Evolutionary conservation across 2,329 filamentous ascomycete genomes (phyloP).

Genomic region (Byssoonygena ceratinophila): DNA sequence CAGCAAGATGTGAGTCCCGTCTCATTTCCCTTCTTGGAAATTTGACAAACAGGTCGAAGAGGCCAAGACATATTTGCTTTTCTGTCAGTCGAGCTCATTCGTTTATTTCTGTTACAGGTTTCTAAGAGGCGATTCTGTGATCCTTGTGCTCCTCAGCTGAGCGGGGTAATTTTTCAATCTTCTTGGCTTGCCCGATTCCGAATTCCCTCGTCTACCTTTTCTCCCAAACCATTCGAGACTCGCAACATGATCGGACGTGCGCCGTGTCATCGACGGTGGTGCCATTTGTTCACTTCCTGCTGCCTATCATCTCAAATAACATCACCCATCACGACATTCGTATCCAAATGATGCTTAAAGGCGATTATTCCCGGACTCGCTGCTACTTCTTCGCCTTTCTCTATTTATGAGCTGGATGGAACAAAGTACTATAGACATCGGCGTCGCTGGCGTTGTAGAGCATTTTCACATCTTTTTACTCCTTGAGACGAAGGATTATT

Average conservation of each 20-base stretch:
- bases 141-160: conserved; percentile 73
- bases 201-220: background rate
- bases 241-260: background rate
- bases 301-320: conserved; percentile 1
- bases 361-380: background rate
- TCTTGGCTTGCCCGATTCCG: background rate
- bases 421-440: background rate
- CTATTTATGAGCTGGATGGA: background rate
- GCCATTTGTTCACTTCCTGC: too few relatives aligned
- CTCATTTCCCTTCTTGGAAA: background rate
- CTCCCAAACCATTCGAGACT: background rate
- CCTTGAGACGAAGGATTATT: background rate
- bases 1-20: conserved; percentile 71
- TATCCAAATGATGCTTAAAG: background rate
- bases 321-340: background rate
- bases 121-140: conserved; percentile 75
- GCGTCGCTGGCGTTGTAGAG: conserved; percentile 7
- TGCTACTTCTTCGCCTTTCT: background rate
- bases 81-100: background rate
- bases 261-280: background rate
- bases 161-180: conserved; percentile 8
- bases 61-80: background rate
- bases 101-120: conserved; percentile 47
- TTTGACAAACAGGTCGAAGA: background rate
- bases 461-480: background rate